Conservation (phyloP, 192 early-diverging fungal genomes). For the Coemansia umbellata region DNA sequence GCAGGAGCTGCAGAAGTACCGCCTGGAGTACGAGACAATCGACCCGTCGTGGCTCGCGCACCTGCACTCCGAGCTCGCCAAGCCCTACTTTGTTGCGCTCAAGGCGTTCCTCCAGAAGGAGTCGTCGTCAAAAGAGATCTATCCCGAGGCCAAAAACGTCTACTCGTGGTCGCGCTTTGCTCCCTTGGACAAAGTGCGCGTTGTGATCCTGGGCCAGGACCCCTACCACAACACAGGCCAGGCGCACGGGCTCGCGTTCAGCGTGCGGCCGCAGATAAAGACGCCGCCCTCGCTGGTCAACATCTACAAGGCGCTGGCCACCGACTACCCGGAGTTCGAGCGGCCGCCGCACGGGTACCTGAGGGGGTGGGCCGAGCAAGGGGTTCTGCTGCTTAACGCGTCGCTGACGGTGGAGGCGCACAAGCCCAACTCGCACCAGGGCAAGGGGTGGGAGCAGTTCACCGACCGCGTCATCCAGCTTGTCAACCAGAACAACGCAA, state of each 20-base stretch:
- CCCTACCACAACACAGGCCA: slow-evolving; percentile 68
- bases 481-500: slow-evolving; percentile 55
- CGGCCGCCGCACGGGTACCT: slow-evolving; percentile 75
- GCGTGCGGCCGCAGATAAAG: slow-evolving; percentile 71
- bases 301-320: slow-evolving; percentile 79
- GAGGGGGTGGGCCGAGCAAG: slow-evolving; percentile 77
- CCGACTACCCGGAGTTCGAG: slow-evolving; percentile 67
- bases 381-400: slow-evolving; percentile 88
- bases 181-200: slow-evolving; percentile 63
- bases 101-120: slow-evolving; percentile 69
- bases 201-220: slow-evolving; percentile 95
- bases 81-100: slow-evolving; percentile 55
- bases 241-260: slow-evolving; percentile 92
- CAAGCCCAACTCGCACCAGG: slow-evolving; percentile 76
- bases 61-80: slow-evolving; percentile 57
- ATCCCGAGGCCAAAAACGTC: slow-evolving; percentile 68
- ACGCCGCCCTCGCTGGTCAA: slow-evolving; percentile 86
- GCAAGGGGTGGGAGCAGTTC: slow-evolving; percentile 81
- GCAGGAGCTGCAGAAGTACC: slow-evolving; percentile 3
- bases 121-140: slow-evolving; percentile 56
- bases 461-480: slow-evolving; percentile 79
- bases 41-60: slow-evolving; percentile 67
- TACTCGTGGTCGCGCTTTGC: slow-evolving; percentile 82
- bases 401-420: slow-evolving; percentile 78
- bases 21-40: slow-evolving; percentile 68